Evolutionary conservation across 2,329 filamentous ascomycete species (phyloP).

Genomic region (Furcasterigmium furcatum): DNA sequence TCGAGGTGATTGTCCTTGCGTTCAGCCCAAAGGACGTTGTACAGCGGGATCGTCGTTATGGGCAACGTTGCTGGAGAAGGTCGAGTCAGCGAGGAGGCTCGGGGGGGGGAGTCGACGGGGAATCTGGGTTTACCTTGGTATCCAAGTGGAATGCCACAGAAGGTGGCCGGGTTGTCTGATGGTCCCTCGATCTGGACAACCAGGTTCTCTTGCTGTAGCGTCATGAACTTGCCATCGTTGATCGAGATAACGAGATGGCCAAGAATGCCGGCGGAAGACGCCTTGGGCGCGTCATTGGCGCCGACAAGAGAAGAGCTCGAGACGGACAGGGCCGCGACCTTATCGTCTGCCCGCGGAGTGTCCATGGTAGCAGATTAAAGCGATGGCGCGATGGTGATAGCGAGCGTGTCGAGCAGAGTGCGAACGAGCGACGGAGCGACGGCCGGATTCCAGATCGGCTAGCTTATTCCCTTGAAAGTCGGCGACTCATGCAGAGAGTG

Average conservation of each 20-base stretch:
- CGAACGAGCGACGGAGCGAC: too few relatives aligned
- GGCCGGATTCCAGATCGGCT: too few relatives aligned
- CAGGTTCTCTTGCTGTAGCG: background rate
- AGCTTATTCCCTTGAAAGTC: too few relatives aligned
- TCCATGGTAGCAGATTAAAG: too few relatives aligned
- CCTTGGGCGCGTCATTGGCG: background rate
- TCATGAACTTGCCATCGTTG: constrained; percentile 1
- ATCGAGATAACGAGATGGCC: background rate
- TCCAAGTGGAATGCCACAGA: background rate
- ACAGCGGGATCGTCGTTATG: constrained; percentile 59
- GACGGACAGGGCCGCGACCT: background rate
- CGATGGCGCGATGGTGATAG: too few relatives aligned
- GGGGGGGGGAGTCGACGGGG: background rate
- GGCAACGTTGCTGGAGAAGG: background rate
- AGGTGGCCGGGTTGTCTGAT: background rate
- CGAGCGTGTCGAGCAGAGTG: too few relatives aligned
- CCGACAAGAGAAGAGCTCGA: background rate
- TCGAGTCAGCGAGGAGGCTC: background rate
- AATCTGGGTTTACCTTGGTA: background rate
- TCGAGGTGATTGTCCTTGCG: constrained; percentile 56
- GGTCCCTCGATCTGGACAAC: background rate
- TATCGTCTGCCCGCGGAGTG: background rate
- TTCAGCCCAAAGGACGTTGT: constrained; percentile 82
- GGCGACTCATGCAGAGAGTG: too few relatives aligned
- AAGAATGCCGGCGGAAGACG: background rate